Conservation (phyloP, 2,329 filamentous ascomycete species). For the Stemphylium beticola region DNA sequence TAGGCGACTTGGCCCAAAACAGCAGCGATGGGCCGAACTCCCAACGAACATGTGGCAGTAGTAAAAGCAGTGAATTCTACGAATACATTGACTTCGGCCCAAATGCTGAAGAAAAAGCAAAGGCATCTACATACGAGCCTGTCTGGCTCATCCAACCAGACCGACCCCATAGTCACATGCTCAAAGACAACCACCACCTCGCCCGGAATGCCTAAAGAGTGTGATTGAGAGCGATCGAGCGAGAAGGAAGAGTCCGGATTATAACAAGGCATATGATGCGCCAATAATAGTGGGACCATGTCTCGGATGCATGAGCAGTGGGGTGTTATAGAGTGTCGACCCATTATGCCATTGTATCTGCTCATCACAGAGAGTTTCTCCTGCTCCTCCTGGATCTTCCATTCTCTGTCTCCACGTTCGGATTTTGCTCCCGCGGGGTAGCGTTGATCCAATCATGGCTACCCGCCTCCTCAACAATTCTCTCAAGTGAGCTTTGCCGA, state of each 20-base stretch:
- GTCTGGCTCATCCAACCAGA: neutral
- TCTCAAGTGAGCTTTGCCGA: neutral
- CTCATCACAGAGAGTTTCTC: slow-evolving; percentile 26
- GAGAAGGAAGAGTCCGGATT: slow-evolving; percentile 4
- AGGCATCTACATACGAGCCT: no score
- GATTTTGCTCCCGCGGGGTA: slow-evolving; percentile 8
- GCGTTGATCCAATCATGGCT: slow-evolving; percentile 11
- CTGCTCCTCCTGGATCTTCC: slow-evolving; percentile 13
- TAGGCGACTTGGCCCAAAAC: slow-evolving; percentile 4
- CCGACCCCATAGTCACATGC: neutral
- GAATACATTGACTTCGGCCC: neutral
- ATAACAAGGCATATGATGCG: neutral
- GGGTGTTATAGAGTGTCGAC: slow-evolving; percentile 1
- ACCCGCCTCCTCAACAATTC: slow-evolving; percentile 1
- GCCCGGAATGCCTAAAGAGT: neutral
- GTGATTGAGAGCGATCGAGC: slow-evolving; percentile 2
- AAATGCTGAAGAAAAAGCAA: neutral
- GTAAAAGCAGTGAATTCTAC: neutral
- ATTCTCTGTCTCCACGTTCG: neutral
- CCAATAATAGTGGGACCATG: slow-evolving; percentile 4
- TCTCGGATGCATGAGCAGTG: slow-evolving; percentile 1
- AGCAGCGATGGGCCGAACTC: slow-evolving; percentile 10
- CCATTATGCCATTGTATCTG: slow-evolving; percentile 7
- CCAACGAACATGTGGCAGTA: slow-evolving; percentile 2
- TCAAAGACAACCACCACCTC: neutral